Evolutionary conservation across 2,329 filamentous ascomycete genomes (phyloP), one percentile per base, ranked within the genome.

Genomic region (Fusarium torreyae): DNA sequence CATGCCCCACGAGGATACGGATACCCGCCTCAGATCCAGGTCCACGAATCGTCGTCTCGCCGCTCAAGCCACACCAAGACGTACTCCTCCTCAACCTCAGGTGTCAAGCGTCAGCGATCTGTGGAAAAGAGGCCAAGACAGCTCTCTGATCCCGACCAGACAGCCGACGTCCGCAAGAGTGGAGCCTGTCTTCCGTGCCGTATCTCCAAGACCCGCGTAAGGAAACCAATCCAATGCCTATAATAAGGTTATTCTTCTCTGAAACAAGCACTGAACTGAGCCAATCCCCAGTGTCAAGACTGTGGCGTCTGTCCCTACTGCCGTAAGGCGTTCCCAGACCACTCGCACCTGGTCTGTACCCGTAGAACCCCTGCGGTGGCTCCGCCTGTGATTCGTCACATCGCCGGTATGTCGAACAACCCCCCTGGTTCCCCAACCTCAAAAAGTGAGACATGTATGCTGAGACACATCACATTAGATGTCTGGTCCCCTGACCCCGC

Each of bases 151-250:
- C 80, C 78, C 42, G 78, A 81, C 63, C 80, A 85, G 75, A 85
- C 85, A 43, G 83, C 83, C 53, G 80, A 81, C 56, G 83, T 86
- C 55, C 83, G 85, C 68, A 82, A 83, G 72, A 79, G 78, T 70
- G 81, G 82, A 60, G 83, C 84, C 34, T 87, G 85, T 69, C 78
- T 82, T 55, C 81, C 80, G 58, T 86, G 85, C 74, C 83, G 81
- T 68, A 78, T 83, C 64, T 80, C 79, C 68, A 86, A 85, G 77
- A 81, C 81, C 70, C 76, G 78, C 70, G 85, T 86, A 80, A 81
- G 83, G 75, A 72, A 75, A 63, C 53, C 62, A 56, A 63, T 44
- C 44, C 59, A 64, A 66, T 66, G 61, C 60, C 62, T 65, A 42
- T 36, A 31, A 61, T 46, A 55, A 64, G 62, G 48, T 26, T 26